These are phyloP conservation scores for Tetracentron sinense DNA, from an alignment of 164 flowering plant species.

Conservation along the genomic window DNA sequence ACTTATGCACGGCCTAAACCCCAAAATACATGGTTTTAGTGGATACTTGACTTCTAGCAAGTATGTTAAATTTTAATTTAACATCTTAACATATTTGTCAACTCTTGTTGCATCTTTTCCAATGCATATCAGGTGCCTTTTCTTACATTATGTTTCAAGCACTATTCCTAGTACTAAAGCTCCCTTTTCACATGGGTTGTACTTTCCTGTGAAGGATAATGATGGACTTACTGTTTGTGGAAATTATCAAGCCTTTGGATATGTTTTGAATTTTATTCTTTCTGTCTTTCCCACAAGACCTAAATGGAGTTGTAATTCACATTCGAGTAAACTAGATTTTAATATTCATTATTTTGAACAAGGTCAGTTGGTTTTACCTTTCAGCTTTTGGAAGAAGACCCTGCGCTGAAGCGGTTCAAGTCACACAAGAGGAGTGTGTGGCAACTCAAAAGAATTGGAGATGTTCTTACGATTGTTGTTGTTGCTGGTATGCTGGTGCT, in stretches of 20 bases:
- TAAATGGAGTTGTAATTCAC: not conserved
- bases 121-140: too few species aligned
- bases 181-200: too few species aligned
- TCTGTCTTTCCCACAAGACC: not conserved
- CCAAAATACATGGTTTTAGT: too few species aligned
- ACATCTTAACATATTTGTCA: too few species aligned
- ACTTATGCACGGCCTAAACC: not conserved
- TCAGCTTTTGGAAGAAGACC: slow-evolving; percentile 78
- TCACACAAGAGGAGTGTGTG: slow-evolving; percentile 54
- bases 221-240: too few species aligned
- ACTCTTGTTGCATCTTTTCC: too few species aligned
- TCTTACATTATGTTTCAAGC: too few species aligned
- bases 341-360: not conserved
- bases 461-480: slow-evolving; percentile 63
- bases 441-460: slow-evolving; percentile 59
- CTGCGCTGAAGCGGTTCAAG: slow-evolving; percentile 66
- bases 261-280: too few species aligned
- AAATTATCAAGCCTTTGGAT: too few species aligned
- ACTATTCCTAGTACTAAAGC: too few species aligned
- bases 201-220: too few species aligned
- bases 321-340: not conserved
- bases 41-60: too few species aligned
- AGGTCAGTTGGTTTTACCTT: slow-evolving; percentile 2
- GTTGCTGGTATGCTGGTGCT: slow-evolving; percentile 58
- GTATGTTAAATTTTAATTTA: not conserved